These are phyloP conservation scores for Mycena chlorophos DNA, from an alignment of 768 basidiomycete genomes.

Conservation along the genomic window DNA sequence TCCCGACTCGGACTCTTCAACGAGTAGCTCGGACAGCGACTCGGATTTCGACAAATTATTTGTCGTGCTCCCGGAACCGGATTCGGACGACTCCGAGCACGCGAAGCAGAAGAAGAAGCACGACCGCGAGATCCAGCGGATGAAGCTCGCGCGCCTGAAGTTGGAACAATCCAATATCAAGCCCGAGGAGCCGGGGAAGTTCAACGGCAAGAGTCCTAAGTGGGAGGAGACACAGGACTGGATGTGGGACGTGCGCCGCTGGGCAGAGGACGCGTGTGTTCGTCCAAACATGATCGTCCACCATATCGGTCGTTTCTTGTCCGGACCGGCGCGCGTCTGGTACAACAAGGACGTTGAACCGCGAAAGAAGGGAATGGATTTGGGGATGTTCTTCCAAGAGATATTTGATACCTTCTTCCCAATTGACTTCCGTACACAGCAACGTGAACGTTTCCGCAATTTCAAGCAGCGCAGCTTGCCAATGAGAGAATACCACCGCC, in stretches of 20 bases:
- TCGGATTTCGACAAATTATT: too few species aligned
- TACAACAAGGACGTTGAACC: conserved; percentile 11
- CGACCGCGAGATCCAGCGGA: not conserved
- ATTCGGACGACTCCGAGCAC: not conserved
- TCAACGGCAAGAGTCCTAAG: conserved; percentile 8
- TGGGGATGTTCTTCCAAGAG: conserved; percentile 8
- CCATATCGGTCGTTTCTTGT: not conserved
- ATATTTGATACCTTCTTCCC: conserved; percentile 21
- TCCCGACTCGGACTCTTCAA: not conserved
- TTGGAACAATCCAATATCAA: conserved; percentile 20
- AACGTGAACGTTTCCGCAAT: conserved; percentile 13
- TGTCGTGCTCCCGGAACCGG: not conserved
- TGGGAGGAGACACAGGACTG: conserved; percentile 11
- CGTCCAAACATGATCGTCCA: conserved; percentile 3
- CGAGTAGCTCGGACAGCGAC: too few species aligned
- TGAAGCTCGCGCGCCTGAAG: conserved; percentile 5
- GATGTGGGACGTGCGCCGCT: conserved; percentile 5
- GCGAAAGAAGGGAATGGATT: conserved; percentile 3
- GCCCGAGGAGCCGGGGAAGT: conserved; percentile 12
- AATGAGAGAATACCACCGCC: conserved; percentile 10
- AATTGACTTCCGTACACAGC: conserved; percentile 17
- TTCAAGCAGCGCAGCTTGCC: conserved; percentile 11
- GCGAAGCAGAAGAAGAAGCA: conserved; percentile 5
- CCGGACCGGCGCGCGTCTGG: conserved; percentile 7
- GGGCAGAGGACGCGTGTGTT: conserved; percentile 6